Percentiles rank a stretch among this genome's conserved stretches.
Conservation (phyloP, 805 yeast genomes). For the Metschnikowia orientalis region DNA sequence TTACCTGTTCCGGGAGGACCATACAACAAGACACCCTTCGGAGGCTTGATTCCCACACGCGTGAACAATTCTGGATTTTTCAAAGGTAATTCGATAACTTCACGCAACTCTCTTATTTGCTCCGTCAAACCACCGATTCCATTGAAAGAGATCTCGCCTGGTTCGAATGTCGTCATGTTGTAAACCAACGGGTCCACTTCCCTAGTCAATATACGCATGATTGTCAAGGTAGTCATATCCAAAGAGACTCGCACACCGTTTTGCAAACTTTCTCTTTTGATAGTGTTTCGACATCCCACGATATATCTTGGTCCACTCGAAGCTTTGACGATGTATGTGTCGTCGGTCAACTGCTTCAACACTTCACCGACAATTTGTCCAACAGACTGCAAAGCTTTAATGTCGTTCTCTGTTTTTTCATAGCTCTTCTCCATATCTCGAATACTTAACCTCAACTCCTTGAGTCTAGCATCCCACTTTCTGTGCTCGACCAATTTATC, state of each 20-base stretch:
- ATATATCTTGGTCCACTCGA: slow-evolving; percentile 96
- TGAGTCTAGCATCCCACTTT: slow-evolving; percentile 88
- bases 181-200: slow-evolving; percentile 98
- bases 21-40: slow-evolving; percentile 92
- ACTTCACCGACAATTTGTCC: slow-evolving; percentile 98
- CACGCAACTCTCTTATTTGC: slow-evolving; percentile 93
- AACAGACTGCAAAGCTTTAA: slow-evolving; percentile 92
- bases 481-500: slow-evolving; percentile 87
- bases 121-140: slow-evolving; percentile 96
- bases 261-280: slow-evolving; percentile 73
- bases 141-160: slow-evolving; percentile 93
- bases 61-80: slow-evolving; percentile 94
- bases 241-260: slow-evolving; percentile 95
- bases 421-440: slow-evolving; percentile 78
- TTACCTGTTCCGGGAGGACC: slow-evolving; percentile 99
- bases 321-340: slow-evolving; percentile 92
- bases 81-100: slow-evolving; percentile 93
- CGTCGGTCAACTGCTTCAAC: slow-evolving; percentile 90
- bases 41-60: slow-evolving; percentile 97
- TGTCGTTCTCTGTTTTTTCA: slow-evolving; percentile 93
- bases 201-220: slow-evolving; percentile 94
- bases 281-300: slow-evolving; percentile 94
- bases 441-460: slow-evolving; percentile 76
- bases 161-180: slow-evolving; percentile 96
- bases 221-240: slow-evolving; percentile 96